A percentile compares a stretch with the other conserved stretches of the same genome.
Conservation (phyloP, 371 early-diverging fungal genomes). For the Batkoa obscura region DNA sequence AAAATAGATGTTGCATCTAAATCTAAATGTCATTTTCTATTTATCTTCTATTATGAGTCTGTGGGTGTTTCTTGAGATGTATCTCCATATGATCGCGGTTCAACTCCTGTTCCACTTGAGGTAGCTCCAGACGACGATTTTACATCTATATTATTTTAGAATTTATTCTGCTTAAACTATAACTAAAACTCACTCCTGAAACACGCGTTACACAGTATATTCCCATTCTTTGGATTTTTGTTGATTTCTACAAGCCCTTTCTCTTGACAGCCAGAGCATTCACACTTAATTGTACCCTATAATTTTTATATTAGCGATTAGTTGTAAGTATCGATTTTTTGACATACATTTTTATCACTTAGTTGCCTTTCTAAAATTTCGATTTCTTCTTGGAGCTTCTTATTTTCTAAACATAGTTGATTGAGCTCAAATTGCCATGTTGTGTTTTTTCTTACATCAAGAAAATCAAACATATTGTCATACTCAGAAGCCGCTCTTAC, state of each 20-base stretch:
- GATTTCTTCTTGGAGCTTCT: conserved; percentile 16
- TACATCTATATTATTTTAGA: too few relatives aligned
- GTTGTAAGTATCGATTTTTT: too few relatives aligned
- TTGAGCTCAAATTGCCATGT: conserved; percentile 30
- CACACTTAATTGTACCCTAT: too few relatives aligned
- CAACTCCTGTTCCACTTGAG: not conserved
- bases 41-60: not conserved
- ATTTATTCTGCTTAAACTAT: too few relatives aligned
- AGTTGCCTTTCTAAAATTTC: too few relatives aligned
- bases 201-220: too few relatives aligned
- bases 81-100: not conserved
- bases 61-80: not conserved
- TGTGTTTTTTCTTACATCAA: conserved; percentile 19
- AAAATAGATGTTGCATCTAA: not conserved
- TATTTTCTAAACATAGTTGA: conserved; percentile 21
- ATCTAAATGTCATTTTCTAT: not conserved
- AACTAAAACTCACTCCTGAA: too few relatives aligned
- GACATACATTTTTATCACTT: too few relatives aligned
- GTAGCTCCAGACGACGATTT: not conserved
- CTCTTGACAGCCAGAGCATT: too few relatives aligned
- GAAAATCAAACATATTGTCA: conserved; percentile 21
- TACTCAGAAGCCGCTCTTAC: conserved; percentile 8
- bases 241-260: too few relatives aligned
- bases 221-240: too few relatives aligned
- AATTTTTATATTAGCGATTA: too few relatives aligned